Conservation (phyloP, 176 grass and related monocot species). For the Phragmites australis region DNA sequence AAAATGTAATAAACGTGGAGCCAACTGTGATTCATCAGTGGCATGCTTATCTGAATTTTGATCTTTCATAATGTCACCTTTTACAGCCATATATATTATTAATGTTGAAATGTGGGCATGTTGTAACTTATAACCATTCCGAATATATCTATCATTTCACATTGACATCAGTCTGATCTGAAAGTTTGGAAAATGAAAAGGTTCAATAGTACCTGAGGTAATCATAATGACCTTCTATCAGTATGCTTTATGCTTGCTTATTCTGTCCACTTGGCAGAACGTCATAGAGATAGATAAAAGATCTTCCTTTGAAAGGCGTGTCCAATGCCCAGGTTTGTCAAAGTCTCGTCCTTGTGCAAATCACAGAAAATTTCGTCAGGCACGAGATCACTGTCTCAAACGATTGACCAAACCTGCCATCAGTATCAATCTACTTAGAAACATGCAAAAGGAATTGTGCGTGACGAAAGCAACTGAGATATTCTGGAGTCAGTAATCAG, state of each 20-base stretch:
- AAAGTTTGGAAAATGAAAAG: not conserved
- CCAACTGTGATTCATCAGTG: not conserved
- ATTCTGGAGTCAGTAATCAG: not conserved
- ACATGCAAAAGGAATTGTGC: conserved; percentile 7
- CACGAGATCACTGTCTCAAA: not conserved
- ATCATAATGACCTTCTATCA: not conserved
- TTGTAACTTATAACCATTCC: not conserved
- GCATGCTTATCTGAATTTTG: too few species aligned
- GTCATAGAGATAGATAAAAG: conserved; percentile 20
- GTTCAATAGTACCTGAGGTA: not conserved
- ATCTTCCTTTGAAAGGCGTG: conserved; percentile 23
- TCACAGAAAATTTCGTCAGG: not conserved
- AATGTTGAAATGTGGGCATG: not conserved
- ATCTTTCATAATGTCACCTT: not conserved
- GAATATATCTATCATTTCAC: not conserved
- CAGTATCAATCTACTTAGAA: not conserved
- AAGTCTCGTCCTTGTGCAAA: conserved; percentile 29
- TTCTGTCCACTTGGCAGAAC: not conserved
- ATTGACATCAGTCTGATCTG: not conserved
- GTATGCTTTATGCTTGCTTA: not conserved
- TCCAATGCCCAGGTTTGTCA: conserved; percentile 31
- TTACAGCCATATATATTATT: not conserved
- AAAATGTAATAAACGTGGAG: conserved; percentile 17
- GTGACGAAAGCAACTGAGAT: conserved; percentile 31
- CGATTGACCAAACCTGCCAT: conserved; percentile 10